Base-by-base conservation (phyloP, 805 yeast genomes). In the Yarrowia hollandica region DNA sequence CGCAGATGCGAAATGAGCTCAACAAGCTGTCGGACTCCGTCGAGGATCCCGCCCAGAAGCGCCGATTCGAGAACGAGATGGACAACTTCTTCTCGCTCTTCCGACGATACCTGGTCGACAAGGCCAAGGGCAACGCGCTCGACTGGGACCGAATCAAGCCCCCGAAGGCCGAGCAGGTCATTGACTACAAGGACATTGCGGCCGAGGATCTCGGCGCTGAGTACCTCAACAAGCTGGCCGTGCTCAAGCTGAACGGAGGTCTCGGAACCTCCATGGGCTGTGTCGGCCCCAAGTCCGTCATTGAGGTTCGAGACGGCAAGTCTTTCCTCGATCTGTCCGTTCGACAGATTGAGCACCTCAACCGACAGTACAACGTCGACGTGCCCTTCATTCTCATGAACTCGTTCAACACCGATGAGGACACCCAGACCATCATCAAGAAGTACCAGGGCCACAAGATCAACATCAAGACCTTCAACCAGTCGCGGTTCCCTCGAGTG, bases 221-320 rank as follows among this genome's bases (percentile, higher is more conserved):
- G 62, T 79, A 82, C 72, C 79, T 94, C 68, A 75, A 83, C 66
- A 91, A 91, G 74, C 81, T 94, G 72, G 98, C 97, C 8, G 99
- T 94, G 38, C 80, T 94, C 74, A 94, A 94, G 77, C 82, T 94
- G 72, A 94, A 94, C 72, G 99, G 99, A 79, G 99, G 99, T 39
- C 80, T 94, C 67, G 99, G 99, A 71, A 94, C 99, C 18, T 92
- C 98, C 9, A 94, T 94, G 99, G 99, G 99, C 61, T 94, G 99
- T 78, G 97, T 94, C 63, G 99, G 99, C 61, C 99, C 99, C 64
- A 91, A 91, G 75, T 88, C 96, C 23, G 96, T 94, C 65, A 94
- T 94, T 71, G 99, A 94, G 78, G 99, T 94, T 50, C 88, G 99
- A 75, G 99, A 94, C 68, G 98, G 98, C 62, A 95, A 94, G 81